Evolutionary conservation across 139 green algal genomes (phyloP).

Genomic region (Nannochloris sp.): DNA sequence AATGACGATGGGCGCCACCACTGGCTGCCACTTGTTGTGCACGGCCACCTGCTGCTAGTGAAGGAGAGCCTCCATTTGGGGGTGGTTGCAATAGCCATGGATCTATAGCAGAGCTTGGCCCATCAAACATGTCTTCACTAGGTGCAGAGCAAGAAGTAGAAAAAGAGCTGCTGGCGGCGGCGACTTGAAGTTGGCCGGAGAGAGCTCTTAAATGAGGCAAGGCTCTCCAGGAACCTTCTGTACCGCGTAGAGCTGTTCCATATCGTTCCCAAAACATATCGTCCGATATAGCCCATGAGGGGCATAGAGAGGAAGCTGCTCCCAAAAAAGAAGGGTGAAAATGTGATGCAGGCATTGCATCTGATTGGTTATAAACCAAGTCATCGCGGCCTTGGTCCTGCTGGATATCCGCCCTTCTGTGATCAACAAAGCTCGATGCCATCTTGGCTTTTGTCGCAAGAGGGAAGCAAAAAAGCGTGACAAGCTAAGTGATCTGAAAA

Average conservation of each 20-base stretch:
- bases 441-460: too few relatives aligned
- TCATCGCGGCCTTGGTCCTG: too few relatives aligned
- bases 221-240: too few relatives aligned
- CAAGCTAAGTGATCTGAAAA: too few relatives aligned
- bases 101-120: background rate
- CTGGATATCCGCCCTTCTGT: too few relatives aligned
- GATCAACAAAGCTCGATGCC: too few relatives aligned
- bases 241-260: background rate
- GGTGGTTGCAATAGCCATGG: background rate
- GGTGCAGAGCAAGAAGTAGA: too few relatives aligned
- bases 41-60: too few relatives aligned
- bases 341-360: too few relatives aligned
- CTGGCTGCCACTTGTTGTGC: too few relatives aligned
- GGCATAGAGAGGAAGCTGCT: background rate
- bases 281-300: conserved; percentile 3
- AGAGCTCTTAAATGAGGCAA: background rate
- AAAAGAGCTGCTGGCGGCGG: background rate
- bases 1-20: background rate
- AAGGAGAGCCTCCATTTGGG: background rate
- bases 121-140: background rate
- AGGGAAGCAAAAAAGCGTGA: too few relatives aligned
- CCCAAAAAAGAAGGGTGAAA: background rate
- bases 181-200: background rate
- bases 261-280: conserved; percentile 17
- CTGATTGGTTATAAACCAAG: too few relatives aligned